Base-by-base conservation (phyloP, 768 basidiomycete species). In the Trametes gibbosa region DNA sequence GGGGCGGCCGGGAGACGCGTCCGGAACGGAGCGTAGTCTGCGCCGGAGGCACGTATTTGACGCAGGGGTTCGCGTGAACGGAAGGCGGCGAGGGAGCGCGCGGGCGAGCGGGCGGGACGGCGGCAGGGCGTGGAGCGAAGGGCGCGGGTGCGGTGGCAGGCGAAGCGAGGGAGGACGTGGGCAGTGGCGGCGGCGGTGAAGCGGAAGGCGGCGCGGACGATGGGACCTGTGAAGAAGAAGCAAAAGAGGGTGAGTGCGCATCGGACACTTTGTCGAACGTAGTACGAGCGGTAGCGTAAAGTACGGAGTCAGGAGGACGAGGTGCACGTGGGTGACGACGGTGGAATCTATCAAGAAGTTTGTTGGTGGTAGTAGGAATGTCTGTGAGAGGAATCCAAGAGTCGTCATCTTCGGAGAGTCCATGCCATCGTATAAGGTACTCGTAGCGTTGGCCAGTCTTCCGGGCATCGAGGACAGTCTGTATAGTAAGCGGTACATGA, bases 301-400 rank as follows among this genome's bases (percentile, higher is more conserved):
- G 27, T 10, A 58, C 50, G 58, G 69, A 23, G 39, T 50, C 46
- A 50, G 67, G 73, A 25, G 74, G 73, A 61, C 64, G 69, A 37
- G 71, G 72, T 24, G 65, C 59, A 16, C 62, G 66, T 21, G 72
- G 69, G 53, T 76, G 66, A 37, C 68, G 66, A 45, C 70, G 69
- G 49, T 77, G 74, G 54, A 74, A 77, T 10, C 65, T 60, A 27
- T 75, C 72, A 39, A 76, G 45, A 14, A 69, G 45, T 42, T 74
- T 65, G 55, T 76, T 66, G 48, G 53, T 37, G 10, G 70, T 43
- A 2, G 61, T 65, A 7, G 74, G 74, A 39, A 77, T 63, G 23
- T 77, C 74, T 16, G 69, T 68, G 13, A 75, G 65, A 3, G 73
- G 66, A 53, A 75, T 62, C 76, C 76, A 75, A 9, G 72, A 72